Conservation (phyloP, 768 basidiomycete genomes). For the Macrolepiota albuminosa region DNA sequence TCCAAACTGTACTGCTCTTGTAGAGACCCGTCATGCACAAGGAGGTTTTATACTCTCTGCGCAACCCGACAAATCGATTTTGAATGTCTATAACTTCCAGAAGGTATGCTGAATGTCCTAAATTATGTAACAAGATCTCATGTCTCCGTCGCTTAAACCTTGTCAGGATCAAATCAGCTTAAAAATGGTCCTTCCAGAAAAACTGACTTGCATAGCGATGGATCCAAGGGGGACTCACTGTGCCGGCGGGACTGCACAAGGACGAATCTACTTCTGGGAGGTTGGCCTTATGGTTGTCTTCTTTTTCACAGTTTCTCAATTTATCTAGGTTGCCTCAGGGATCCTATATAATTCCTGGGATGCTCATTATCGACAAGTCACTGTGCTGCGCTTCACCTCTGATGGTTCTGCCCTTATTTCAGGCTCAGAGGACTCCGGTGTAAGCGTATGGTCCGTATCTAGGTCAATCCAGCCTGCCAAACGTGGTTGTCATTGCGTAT, state of each 20-base stretch:
- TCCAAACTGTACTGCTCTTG: conserved; percentile 59
- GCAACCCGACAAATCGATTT: conserved; percentile 82
- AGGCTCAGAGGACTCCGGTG: conserved; percentile 86
- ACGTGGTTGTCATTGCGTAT: neutral
- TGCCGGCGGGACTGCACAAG: conserved; percentile 84
- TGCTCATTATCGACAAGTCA: conserved; percentile 91
- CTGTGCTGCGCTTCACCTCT: conserved; percentile 74
- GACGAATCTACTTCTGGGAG: conserved; percentile 96
- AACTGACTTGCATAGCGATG: conserved; percentile 72
- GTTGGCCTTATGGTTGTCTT: conserved; percentile 28
- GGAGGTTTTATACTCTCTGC: conserved; percentile 84
- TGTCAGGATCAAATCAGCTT: conserved; percentile 82
- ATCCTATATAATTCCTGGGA: conserved; percentile 89
- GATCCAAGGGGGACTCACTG: conserved; percentile 73
- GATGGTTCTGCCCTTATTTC: conserved; percentile 80
- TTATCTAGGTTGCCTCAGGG: conserved; percentile 79
- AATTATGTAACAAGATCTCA: neutral
- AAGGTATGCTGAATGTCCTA: conserved; percentile 48
- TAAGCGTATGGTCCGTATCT: conserved; percentile 85
- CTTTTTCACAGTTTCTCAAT: conserved; percentile 1
- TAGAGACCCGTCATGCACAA: conserved; percentile 62
- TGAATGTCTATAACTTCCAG: conserved; percentile 92
- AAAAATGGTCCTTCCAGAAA: conserved; percentile 88
- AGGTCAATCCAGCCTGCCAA: conserved; percentile 48
- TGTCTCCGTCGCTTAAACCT: conserved; percentile 1